A percentile compares a stretch with the other conserved stretches of the same genome.
Evolutionary conservation across 495 filamentous ascomycete genomes (phyloP).

Genomic region (Entonaema liquescens): DNA sequence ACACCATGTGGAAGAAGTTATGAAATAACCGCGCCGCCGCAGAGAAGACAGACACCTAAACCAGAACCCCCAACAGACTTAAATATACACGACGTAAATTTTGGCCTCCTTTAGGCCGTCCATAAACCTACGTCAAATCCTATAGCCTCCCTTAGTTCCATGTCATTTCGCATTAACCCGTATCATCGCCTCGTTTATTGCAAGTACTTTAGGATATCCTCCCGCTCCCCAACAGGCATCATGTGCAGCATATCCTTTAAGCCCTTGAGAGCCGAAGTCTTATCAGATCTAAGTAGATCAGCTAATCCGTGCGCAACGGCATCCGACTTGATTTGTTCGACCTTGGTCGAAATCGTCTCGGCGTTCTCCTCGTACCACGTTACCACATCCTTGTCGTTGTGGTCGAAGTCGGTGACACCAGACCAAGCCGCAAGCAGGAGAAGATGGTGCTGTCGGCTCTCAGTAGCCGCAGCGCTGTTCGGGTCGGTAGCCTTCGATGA

Average conservation of each 20-base stretch:
- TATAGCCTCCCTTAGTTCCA: neutral
- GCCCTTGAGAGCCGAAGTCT: constrained; percentile 75
- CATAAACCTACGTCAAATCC: neutral
- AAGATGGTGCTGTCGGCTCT: constrained; percentile 68
- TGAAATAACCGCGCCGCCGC: neutral
- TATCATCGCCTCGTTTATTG: constrained; percentile 38
- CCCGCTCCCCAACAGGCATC: constrained; percentile 86
- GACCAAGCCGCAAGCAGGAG: constrained; percentile 80
- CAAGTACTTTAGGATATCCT: constrained; percentile 81
- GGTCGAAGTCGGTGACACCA: constrained; percentile 73
- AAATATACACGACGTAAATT: neutral
- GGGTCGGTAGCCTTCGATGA: constrained; percentile 46
- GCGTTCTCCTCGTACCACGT: constrained; percentile 97
- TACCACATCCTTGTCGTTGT: constrained; percentile 83
- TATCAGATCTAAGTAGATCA: constrained; percentile 72
- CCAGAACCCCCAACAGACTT: neutral
- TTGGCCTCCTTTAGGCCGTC: neutral
- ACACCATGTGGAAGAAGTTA: neutral
- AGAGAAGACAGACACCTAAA: neutral
- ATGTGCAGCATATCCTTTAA: constrained; percentile 84
- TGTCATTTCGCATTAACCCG: neutral
- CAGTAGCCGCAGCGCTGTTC: constrained; percentile 54
- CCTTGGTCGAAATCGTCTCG: constrained; percentile 77
- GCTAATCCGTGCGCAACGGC: constrained; percentile 81
- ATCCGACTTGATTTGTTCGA: constrained; percentile 81